These are phyloP conservation scores for Apocynum venetum DNA, from an alignment of 257 asterid species.

Conservation along the genomic window DNA sequence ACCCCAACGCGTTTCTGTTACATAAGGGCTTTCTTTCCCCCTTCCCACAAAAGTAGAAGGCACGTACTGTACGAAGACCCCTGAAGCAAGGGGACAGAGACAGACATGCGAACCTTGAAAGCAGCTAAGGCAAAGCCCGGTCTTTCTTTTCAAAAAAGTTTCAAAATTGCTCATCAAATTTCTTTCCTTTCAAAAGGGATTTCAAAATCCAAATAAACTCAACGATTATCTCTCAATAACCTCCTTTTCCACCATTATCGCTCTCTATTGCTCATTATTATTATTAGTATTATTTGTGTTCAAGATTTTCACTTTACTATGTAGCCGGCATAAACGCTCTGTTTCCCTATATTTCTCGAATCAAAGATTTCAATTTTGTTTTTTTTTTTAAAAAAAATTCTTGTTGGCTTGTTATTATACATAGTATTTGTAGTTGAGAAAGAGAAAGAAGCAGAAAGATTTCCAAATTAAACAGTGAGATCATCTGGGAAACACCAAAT, in stretches of 20 bases:
- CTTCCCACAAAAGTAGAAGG: not conserved
- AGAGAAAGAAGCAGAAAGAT: not conserved
- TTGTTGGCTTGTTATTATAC: not conserved
- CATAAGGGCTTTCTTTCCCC: too few relatives aligned
- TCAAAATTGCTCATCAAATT: slow-evolving; percentile 14
- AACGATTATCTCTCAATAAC: slow-evolving; percentile 21
- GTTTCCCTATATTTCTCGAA: slow-evolving; percentile 2
- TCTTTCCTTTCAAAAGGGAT: not conserved
- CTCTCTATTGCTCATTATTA: not conserved
- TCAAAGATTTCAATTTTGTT: slow-evolving; percentile 7
- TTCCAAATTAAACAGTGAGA: not conserved
- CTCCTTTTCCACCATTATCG: not conserved
- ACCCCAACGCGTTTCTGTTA: too few relatives aligned
- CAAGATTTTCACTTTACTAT: slow-evolving; percentile 5
- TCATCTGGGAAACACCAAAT: not conserved
- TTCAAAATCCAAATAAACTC: not conserved
- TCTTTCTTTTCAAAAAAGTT: slow-evolving; percentile 24
- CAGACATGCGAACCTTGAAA: not conserved
- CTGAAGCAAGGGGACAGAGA: not conserved
- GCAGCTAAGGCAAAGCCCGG: slow-evolving; percentile 17
- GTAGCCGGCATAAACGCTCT: slow-evolving; percentile 1
- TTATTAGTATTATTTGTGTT: not conserved
- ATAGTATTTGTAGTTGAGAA: not conserved
- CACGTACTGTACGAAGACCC: not conserved
- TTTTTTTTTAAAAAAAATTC: not conserved